These are phyloP conservation scores for Rhododendron ovatum DNA, from an alignment of 148 eudicot genomes.

Conservation along the genomic window DNA sequence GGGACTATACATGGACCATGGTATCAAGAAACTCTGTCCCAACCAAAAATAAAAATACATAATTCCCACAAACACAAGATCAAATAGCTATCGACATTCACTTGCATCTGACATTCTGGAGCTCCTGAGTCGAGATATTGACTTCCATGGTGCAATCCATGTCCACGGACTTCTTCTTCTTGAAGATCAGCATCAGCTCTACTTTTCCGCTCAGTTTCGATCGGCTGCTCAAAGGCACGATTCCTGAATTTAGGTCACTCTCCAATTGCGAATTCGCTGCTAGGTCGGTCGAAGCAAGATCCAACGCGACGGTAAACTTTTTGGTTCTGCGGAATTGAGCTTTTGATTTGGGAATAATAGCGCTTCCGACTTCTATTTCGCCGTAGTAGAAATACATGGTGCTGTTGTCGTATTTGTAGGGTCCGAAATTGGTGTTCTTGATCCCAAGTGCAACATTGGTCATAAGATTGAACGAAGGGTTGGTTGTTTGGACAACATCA, in stretches of 20 bases:
- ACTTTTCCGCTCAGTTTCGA: not conserved
- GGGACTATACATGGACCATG: not conserved
- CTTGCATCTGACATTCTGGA: not conserved
- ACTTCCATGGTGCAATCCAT: not conserved
- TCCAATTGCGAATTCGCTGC: not conserved
- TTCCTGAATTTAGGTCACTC: not conserved
- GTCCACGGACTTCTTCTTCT: not conserved
- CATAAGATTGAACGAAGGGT: not conserved
- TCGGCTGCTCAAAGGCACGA: not conserved
- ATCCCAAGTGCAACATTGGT: constrained; percentile 5
- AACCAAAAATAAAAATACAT: not conserved
- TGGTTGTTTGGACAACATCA: not conserved
- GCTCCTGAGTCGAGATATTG: not conserved
- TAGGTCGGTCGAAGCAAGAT: not conserved
- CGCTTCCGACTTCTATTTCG: not conserved
- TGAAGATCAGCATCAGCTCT: not conserved
- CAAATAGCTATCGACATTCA: not conserved
- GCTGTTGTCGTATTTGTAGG: not conserved
- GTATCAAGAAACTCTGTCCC: not conserved
- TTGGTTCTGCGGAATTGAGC: constrained; percentile 6
- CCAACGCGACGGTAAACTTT: not conserved
- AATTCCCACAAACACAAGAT: not conserved
- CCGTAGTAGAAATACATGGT: constrained; percentile 8
- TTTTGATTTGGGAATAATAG: not conserved
- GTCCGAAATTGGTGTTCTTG: constrained; percentile 19